Conservation (phyloP, 805 yeast species). For the Cyberlindnera lachancei region DNA sequence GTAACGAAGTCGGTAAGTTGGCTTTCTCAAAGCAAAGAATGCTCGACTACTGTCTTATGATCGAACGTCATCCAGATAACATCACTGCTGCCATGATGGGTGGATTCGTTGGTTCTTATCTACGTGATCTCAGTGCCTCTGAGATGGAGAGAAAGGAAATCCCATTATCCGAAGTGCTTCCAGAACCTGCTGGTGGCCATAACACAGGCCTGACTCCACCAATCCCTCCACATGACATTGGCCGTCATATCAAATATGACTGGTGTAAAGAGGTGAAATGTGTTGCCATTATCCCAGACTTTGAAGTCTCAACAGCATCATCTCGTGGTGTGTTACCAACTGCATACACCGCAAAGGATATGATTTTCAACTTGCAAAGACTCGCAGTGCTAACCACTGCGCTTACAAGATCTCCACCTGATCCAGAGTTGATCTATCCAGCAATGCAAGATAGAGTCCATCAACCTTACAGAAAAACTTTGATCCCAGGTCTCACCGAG, state of each 20-base stretch:
- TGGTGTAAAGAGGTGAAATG: constrained; percentile 83
- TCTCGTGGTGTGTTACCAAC: constrained; percentile 86
- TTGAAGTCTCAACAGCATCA: constrained; percentile 89
- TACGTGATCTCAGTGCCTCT: constrained; percentile 67
- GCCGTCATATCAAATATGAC: constrained; percentile 79
- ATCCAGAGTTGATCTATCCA: constrained; percentile 75
- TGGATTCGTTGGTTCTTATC: constrained; percentile 93
- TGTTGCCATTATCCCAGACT: constrained; percentile 85
- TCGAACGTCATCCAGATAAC: constrained; percentile 97
- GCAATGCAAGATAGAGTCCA: constrained; percentile 97
- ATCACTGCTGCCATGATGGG: constrained; percentile 99
- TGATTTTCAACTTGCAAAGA: constrained; percentile 90
- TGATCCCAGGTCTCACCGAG: constrained; percentile 86
- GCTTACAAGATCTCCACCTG: constrained; percentile 76
- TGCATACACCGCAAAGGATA: constrained; percentile 69
- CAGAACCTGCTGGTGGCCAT: constrained; percentile 64
- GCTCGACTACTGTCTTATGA: constrained; percentile 92
- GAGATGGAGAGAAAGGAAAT: constrained; percentile 73
- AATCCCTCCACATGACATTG: constrained; percentile 78
- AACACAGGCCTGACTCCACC: constrained; percentile 67
- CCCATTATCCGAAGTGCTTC: constrained; percentile 79
- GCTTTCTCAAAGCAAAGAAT: constrained; percentile 70
- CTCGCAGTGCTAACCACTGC: constrained; percentile 90
- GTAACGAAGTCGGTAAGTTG: constrained; percentile 73
- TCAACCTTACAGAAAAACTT: constrained; percentile 90